Conservation (phyloP, 2,329 filamentous ascomycete genomes). For the Colletotrichum simmondsii region DNA sequence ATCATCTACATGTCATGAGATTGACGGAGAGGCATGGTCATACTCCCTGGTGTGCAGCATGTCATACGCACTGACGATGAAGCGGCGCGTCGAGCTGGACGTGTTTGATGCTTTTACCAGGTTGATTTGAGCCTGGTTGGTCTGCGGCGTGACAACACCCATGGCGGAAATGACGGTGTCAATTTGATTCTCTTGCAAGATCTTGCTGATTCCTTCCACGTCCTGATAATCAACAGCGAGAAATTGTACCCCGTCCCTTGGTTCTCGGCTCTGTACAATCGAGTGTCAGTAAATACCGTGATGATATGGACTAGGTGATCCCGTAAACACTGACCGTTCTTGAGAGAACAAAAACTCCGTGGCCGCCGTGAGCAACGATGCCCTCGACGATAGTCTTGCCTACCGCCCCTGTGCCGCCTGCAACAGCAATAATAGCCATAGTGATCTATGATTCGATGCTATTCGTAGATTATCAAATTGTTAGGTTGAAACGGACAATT, state of each 20-base stretch:
- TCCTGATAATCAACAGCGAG: constrained; percentile 42
- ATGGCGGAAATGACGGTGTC: constrained; percentile 55
- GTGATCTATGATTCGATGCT: not conserved
- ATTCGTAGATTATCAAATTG: too few relatives aligned
- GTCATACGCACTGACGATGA: constrained; percentile 56
- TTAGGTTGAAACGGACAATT: too few relatives aligned
- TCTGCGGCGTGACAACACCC: constrained; percentile 40
- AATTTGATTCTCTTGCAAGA: constrained; percentile 49
- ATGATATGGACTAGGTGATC: not conserved
- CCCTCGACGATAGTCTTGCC: constrained; percentile 60
- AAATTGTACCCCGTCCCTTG: constrained; percentile 15
- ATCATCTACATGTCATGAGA: not conserved
- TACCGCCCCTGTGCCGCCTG: constrained; percentile 57
- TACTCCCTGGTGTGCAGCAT: constrained; percentile 39
- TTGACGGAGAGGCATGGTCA: not conserved
- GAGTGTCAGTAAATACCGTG: not conserved
- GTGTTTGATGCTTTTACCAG: constrained; percentile 55
- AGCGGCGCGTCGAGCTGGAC: constrained; percentile 49
- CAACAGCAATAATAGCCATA: constrained; percentile 51
- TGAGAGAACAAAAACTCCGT: constrained; percentile 52
- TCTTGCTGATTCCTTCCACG: constrained; percentile 33
- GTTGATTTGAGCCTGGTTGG: constrained; percentile 47
- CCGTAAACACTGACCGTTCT: constrained; percentile 44
- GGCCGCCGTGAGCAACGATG: constrained; percentile 44
- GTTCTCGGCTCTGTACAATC: not conserved